Evolutionary conservation across 1,284 basidiomycete genomes (phyloP), one percentile per base, ranked within the genome.

Genomic region (Trametes pubescens): DNA sequence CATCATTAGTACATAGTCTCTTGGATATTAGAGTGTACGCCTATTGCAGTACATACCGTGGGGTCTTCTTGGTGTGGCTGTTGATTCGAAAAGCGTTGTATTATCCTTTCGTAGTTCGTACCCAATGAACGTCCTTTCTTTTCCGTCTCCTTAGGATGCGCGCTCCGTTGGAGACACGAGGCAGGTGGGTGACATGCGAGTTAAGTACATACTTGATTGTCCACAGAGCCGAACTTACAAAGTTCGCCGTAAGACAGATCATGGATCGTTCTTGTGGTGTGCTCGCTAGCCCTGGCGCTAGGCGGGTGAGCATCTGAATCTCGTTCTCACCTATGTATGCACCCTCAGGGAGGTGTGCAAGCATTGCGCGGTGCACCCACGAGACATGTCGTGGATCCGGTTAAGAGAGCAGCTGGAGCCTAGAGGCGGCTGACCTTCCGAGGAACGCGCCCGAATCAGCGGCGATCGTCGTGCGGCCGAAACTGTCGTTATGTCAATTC

Each of bases 51-150:
- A 48, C 47, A 48, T 22, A 16, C 29, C 29, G 47, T 32, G 29
- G 47, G 26, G 47, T 49, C 26, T 49, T 16, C 11, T 49, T 49
- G 47, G 24, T 47, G 43, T 48, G 34, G 24, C 8, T 46, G 48
- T 49, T 49, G 48, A 37, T 14, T 26, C 32, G 54, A 56, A 43
- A 46, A 56, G 46, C 56, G 24, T 32, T 48, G 32, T 48, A 48
- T 32, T 35, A 34, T 49, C 32, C 16, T 16, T 26, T 43, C 52
- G 24, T 29, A 22, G 3, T 32, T 32, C 29, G 29, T 32, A 32
- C 8, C 29, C 29, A 32, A 32, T 32, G 29, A 32, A 32, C 29
- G 29, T 32, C 29, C 29, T 32, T 32, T 32, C 29, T 32, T 32
- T 32, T 32, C 29, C n/a, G 29, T 32, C 29, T 32, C 29, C 4